Base-by-base conservation (phyloP, 768 basidiomycete genomes). In the Hygrocybe coccinea region DNA sequence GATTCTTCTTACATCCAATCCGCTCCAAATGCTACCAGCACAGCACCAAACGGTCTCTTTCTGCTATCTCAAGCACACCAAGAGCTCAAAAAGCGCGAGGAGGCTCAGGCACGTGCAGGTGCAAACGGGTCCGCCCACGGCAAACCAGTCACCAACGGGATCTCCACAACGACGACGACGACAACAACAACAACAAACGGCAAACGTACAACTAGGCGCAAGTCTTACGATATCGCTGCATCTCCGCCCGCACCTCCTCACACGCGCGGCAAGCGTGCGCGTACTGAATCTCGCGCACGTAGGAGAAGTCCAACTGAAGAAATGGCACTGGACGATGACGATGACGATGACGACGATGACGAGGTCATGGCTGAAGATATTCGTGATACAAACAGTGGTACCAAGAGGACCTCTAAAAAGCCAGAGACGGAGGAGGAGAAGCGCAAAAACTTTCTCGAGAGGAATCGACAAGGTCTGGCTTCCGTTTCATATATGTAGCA, bases 351-450 rank as follows among this genome's bases (percentile, higher is more conserved):
- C 0, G 74, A 72, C 0, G 76, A 75, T 0, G 79, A 73, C 0
- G 70, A 72, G 15, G 71, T 68, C 2, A 52, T 55, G 1, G 60
- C 52, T 2, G 53, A 56, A 17, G 46, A 67, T 11, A 61, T 64
- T 1, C 55, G 52, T 11, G 66, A 67, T 36, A 46, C 56, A 2
- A 61, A 53, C 49, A 55, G 56, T 37, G 57, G 61, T 24, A 62
- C 61, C 15, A 60, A 66, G 33, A 60, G 74, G 38, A 61, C 60
- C 29, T 59, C 65, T 15, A 93, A 89, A 71, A 92, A 87, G 66
- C 89, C 88, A 21, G 93, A 97, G 77, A 97, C 95, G 0, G 97
- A 99, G 69, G 97, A 98, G 70, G 97, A 98, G 67, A 99, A 99
- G 72, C 79, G 97, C 39, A 85, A 82, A 71, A 98, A 97, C 72